Evolutionary conservation across 345 rosid genomes (phyloP).

Genomic region (Salix brachista): DNA sequence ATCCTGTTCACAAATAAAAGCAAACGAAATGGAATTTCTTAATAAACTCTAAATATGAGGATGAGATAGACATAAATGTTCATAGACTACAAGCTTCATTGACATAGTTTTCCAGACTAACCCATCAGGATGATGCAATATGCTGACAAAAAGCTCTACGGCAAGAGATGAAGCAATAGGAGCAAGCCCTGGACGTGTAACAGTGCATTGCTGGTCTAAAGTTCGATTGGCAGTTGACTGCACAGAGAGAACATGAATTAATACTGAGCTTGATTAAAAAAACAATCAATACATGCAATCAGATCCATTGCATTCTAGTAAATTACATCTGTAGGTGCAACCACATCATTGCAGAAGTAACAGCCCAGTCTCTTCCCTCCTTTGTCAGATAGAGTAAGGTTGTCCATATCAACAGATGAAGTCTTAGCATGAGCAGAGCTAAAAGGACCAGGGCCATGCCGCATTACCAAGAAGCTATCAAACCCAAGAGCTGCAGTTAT

Average conservation of each 20-base stretch:
- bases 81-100: neutral
- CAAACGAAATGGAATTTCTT: neutral
- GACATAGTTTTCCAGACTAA: constrained; percentile 26
- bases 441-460: constrained; percentile 90
- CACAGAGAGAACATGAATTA: constrained; percentile 17
- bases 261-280: constrained; percentile 1
- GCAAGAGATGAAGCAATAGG: constrained; percentile 93
- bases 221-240: constrained; percentile 95
- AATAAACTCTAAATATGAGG: neutral
- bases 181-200: constrained; percentile 93
- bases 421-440: constrained; percentile 18
- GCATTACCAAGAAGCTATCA: constrained; percentile 95
- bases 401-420: constrained; percentile 38
- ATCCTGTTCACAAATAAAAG: constrained; percentile 42
- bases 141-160: constrained; percentile 74
- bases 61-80: neutral
- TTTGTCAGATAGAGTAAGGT: constrained; percentile 37
- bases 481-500: constrained; percentile 93
- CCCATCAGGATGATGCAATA: constrained; percentile 88
- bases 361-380: constrained; percentile 71
- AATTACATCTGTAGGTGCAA: constrained; percentile 89
- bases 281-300: neutral
- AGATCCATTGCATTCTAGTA: constrained; percentile 9
- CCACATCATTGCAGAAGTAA: constrained; percentile 95
- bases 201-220: constrained; percentile 97